Base-by-base conservation (phyloP, 2,329 filamentous ascomycete genomes). In the Ascochyta clinopodiicola region DNA sequence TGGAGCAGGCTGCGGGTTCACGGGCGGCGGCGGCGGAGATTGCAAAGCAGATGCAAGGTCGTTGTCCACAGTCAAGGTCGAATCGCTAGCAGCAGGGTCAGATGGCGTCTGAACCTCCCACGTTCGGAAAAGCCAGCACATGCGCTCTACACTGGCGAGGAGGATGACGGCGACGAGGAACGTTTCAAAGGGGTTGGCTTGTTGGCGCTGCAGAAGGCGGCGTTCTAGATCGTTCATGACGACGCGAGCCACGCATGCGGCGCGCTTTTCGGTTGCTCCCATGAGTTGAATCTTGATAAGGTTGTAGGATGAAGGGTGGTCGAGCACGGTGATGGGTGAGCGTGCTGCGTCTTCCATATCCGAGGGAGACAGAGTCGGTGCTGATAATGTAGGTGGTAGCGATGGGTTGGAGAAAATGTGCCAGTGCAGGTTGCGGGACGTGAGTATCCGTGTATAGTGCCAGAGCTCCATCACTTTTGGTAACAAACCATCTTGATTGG, bases 181-280 rank as follows among this genome's bases (percentile, higher is more conserved):
- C 0, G 84, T 86, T 56, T 84, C 81, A 51, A 87, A 86, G 40
- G 79, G 79, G 46, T 81, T 82, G 21, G 79, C 80, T 67, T 84
- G 81, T 63, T 84, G 81, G 12, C 83, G 81, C 61, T 85, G 83
- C 7, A 86, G 76, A 4, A 87, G 73, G n/a, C 84, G 80, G 17
- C 83, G 80, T 65, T 87, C 85, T 1, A 87, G 77, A 54, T 86
- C 84, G 57, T 84, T 84, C 78, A 86, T 82, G 31, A 86, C 79
- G 9, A 74, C 74, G 49, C 83, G 84, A 60, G 80, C 80, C 6
- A 86, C 73, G 47, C 77, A 75, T 13, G 79, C 76, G 32, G 83
- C 82, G 25, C 82, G 80, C 60, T 82, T 82, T 63, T 87, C 84
- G 17, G 80, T 78, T 1, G 80, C 82, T 4, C 82, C 81, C 43